These are phyloP conservation scores for Debaryomyces robertsiae DNA, from an alignment of 1,139 yeast species.

Conservation along the genomic window DNA sequence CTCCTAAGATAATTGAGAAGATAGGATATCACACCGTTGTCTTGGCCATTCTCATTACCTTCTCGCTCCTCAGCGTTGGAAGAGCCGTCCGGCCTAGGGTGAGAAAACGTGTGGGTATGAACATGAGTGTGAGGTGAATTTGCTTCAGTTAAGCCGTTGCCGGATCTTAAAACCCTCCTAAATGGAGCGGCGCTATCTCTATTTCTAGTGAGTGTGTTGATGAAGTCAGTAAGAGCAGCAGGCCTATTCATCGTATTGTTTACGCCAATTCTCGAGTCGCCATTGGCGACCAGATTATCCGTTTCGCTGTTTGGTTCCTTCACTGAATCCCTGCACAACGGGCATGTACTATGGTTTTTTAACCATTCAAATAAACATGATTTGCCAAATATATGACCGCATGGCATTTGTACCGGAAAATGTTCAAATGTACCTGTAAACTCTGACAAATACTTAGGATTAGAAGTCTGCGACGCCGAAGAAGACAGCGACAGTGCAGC, in stretches of 20 bases:
- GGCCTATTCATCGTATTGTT: conserved; percentile 10
- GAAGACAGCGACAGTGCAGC: conserved; percentile 2
- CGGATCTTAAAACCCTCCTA: conserved; percentile 19
- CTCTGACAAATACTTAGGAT: conserved; percentile 27
- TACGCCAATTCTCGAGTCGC: background rate
- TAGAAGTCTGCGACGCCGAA: background rate
- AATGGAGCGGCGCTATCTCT: conserved; percentile 9
- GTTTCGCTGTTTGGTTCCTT: conserved; percentile 22
- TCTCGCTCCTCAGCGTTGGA: background rate
- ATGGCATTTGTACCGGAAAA: conserved; percentile 71
- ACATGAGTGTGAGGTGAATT: background rate
- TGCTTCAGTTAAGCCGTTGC: conserved; percentile 14
- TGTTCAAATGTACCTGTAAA: conserved; percentile 49
- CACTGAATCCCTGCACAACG: conserved; percentile 70
- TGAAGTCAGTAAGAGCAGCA: conserved; percentile 8
- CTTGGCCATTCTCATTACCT: background rate
- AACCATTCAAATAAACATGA: conserved; percentile 80
- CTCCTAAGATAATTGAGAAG: conserved; percentile 29
- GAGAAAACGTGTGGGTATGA: conserved; percentile 7
- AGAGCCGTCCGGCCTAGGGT: background rate
- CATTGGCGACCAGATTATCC: background rate
- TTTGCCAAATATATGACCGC: conserved; percentile 78
- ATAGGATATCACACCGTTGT: conserved; percentile 24
- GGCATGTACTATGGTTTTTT: conserved; percentile 68
- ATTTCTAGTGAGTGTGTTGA: conserved; percentile 8